Percentiles rank a stretch among this genome's conserved stretches.
These are phyloP conservation scores for Aspergillus arachidicola DNA, from an alignment of 2,329 filamentous ascomycete genomes.

Conservation along the genomic window DNA sequence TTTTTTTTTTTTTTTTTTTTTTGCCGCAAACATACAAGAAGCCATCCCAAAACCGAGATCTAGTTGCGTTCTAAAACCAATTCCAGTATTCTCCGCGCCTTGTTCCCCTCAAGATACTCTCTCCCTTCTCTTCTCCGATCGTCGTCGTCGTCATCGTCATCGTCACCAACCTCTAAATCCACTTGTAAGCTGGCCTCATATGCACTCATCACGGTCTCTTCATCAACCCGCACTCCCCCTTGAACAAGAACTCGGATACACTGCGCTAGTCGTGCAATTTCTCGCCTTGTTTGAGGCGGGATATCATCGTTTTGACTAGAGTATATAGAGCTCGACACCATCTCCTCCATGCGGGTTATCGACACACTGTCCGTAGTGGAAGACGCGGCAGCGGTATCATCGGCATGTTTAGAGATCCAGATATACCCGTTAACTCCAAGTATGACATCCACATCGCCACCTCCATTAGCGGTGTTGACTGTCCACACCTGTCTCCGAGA, in stretches of 20 bases:
- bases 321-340: slow-evolving; percentile 81
- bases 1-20: neutral
- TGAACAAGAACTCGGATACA: slow-evolving; percentile 83
- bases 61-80: slow-evolving; percentile 26
- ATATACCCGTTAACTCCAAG: slow-evolving; percentile 97
- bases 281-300: slow-evolving; percentile 72
- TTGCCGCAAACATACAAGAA: neutral
- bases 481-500: slow-evolving; percentile 87
- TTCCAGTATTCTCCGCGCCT: slow-evolving; percentile 41
- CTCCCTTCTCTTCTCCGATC: slow-evolving; percentile 37
- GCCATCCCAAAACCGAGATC: neutral
- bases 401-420: slow-evolving; percentile 85
- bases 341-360: slow-evolving; percentile 87
- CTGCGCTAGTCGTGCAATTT: slow-evolving; percentile 82
- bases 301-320: slow-evolving; percentile 94
- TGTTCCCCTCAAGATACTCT: slow-evolving; percentile 46
- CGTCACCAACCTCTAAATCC: slow-evolving; percentile 45
- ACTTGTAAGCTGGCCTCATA: slow-evolving; percentile 82
- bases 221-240: slow-evolving; percentile 80
- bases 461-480: slow-evolving; percentile 53
- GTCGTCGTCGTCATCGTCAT: slow-evolving; percentile 40
- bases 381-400: slow-evolving; percentile 48
- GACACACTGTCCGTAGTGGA: slow-evolving; percentile 57
- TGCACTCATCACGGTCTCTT: slow-evolving; percentile 80
- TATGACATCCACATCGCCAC: slow-evolving; percentile 73